Conservation (phyloP, 2,329 filamentous ascomycete species). For the Westerdykella aurantiaca region DNA sequence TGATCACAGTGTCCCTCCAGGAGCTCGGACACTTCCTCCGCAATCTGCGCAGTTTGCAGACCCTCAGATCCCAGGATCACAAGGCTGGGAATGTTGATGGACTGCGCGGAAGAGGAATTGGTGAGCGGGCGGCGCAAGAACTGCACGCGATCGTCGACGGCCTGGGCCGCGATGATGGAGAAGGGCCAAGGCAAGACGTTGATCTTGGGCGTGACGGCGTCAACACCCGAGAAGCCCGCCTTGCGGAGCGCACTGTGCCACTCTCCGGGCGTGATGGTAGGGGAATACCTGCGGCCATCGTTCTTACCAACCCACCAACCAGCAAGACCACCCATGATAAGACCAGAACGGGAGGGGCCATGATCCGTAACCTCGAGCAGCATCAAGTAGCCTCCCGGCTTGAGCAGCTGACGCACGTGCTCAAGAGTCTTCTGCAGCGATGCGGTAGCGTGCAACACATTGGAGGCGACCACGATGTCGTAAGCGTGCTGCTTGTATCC, state of each 20-base stretch:
- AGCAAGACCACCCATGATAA: conserved; percentile 32
- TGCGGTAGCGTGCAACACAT: conserved; percentile 9
- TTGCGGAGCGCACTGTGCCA: conserved; percentile 16
- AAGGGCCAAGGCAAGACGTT: conserved; percentile 1
- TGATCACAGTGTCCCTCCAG: background rate
- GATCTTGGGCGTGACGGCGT: conserved; percentile 10
- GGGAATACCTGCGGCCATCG: conserved; percentile 6
- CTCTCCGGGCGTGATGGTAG: conserved; percentile 2
- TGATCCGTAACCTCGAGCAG: conserved; percentile 28
- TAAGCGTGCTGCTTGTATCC: conserved; percentile 3
- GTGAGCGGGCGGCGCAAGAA: conserved; percentile 8
- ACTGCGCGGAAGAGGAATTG: background rate
- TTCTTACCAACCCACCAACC: conserved; percentile 35
- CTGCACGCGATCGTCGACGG: conserved; percentile 10
- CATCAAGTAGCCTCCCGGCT: conserved; percentile 42
- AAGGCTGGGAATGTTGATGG: conserved; percentile 3
- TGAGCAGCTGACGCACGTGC: conserved; percentile 7
- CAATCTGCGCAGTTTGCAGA: conserved; percentile 1
- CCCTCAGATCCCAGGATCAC: conserved; percentile 6
- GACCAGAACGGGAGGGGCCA: background rate
- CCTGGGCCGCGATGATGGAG: conserved; percentile 10
- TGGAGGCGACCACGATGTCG: conserved; percentile 11
- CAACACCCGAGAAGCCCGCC: conserved; percentile 7
- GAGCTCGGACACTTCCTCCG: conserved; percentile 1
- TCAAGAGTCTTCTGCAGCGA: conserved; percentile 3